Conservation (phyloP, 768 basidiomycete species). For the Gymnopilus junonius region DNA sequence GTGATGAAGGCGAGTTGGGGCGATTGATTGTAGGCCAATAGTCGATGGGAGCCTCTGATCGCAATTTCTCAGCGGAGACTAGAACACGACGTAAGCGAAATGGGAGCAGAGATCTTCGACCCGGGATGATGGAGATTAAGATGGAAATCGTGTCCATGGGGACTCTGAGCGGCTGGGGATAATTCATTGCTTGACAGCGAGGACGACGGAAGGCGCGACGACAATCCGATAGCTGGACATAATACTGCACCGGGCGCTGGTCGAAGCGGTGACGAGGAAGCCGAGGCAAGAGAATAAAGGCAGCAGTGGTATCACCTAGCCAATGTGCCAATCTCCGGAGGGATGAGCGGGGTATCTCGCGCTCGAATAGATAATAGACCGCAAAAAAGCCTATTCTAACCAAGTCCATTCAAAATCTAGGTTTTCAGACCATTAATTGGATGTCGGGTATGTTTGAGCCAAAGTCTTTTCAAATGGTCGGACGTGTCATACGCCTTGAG, state of each 20-base stretch:
- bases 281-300: neutral
- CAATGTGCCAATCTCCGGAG: no score
- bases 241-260: neutral
- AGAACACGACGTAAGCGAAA: neutral
- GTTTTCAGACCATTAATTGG: no score
- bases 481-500: conserved; percentile 58
- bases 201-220: neutral
- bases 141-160: no score
- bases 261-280: neutral
- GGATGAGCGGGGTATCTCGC: neutral
- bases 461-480: neutral
- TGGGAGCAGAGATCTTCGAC: neutral
- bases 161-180: no score
- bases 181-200: no score
- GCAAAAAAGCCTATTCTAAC: neutral
- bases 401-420: neutral
- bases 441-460: neutral
- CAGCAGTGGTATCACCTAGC: no score
- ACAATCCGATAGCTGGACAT: neutral
- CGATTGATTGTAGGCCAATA: neutral
- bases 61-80: neutral
- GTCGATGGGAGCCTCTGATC: neutral
- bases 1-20: neutral
- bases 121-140: neutral
- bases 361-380: neutral